phyloP scores from a whole-genome alignment of 768 basidiomycete species.

The Coprinopsis strossmayeri region DNA sequence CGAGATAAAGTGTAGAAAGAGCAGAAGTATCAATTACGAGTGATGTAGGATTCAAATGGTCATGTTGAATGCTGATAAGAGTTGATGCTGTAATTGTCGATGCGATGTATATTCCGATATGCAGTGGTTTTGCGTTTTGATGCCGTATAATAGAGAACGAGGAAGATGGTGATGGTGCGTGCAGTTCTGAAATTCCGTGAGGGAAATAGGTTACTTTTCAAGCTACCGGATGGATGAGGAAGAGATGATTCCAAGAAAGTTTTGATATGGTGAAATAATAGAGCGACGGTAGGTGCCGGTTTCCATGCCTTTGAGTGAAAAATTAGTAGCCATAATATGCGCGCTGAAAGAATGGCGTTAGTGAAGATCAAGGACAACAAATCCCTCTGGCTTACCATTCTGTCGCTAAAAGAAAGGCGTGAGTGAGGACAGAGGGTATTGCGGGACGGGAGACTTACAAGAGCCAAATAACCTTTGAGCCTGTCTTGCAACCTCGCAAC shows the following conservation, averaged over 20 bases:
- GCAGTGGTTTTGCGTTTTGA: conserved; percentile 14
- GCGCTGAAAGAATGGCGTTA: conserved; percentile 23
- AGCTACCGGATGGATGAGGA: conserved; percentile 13
- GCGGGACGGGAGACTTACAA: conserved; percentile 39
- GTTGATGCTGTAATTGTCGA: conserved; percentile 2
- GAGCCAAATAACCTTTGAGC: conserved; percentile 88
- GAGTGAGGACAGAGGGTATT: background rate
- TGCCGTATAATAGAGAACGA: background rate
- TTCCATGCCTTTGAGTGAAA: conserved; percentile 12
- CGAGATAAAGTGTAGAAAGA: background rate
- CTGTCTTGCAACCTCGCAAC: conserved; percentile 85
- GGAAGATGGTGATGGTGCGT: too few relatives aligned
- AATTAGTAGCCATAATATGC: conserved; percentile 39
- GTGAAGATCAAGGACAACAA: background rate
- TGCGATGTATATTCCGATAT: conserved; percentile 14
- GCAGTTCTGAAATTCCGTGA: too few relatives aligned
- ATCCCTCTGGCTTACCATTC: conserved; percentile 27
- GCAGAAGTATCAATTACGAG: background rate
- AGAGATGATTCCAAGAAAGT: conserved; percentile 20
- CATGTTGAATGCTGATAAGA: background rate
- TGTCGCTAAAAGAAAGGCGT: conserved; percentile 24
- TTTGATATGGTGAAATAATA: conserved; percentile 17
- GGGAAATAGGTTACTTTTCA: too few relatives aligned
- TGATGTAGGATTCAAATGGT: background rate
- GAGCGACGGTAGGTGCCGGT: conserved; percentile 6